A percentile compares a stretch with the other conserved stretches of the same genome.
These are phyloP conservation scores for Verticillium isaacii DNA, from an alignment of 2,329 filamentous ascomycete species.

Conservation along the genomic window DNA sequence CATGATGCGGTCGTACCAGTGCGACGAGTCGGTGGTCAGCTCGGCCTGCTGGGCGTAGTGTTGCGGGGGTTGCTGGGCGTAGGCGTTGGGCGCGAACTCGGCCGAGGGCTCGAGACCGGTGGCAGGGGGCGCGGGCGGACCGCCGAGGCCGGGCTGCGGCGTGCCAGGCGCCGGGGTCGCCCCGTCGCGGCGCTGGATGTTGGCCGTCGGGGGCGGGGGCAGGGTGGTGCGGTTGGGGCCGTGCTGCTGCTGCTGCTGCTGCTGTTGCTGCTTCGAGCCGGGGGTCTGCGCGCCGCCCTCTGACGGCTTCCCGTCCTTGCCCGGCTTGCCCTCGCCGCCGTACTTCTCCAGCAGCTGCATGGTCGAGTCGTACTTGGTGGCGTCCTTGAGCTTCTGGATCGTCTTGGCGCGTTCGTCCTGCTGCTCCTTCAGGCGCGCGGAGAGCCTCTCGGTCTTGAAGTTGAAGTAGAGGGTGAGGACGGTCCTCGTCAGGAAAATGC, in stretches of 20 bases:
- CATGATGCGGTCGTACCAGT: constrained; percentile 93
- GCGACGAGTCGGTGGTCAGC: constrained; percentile 19
- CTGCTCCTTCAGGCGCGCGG: constrained; percentile 65
- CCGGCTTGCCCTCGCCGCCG: constrained; percentile 57
- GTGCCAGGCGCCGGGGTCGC: constrained; percentile 21
- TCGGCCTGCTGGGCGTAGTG: constrained; percentile 5
- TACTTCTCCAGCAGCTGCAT: constrained; percentile 93
- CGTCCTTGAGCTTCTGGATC: constrained; percentile 90
- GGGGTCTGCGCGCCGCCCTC: constrained; percentile 13
- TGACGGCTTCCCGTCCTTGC: constrained; percentile 21
- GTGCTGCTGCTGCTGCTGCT: constrained; percentile 14
- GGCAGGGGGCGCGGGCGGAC: constrained; percentile 14
- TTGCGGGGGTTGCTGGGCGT: constrained; percentile 26
- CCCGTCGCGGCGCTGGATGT: constrained; percentile 42
- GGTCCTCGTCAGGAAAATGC: constrained; percentile 74
- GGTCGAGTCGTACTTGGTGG: constrained; percentile 94
- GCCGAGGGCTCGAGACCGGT: constrained; percentile 38
- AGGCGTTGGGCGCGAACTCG: constrained; percentile 74
- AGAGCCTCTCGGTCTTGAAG: constrained; percentile 69
- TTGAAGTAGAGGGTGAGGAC: constrained; percentile 68
- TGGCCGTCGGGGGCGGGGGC: constrained; percentile 58
- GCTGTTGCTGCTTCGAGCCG: constrained; percentile 22
- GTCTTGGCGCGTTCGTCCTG: constrained; percentile 78
- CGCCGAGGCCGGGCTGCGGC: constrained; percentile 16
- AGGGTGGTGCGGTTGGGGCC: constrained; percentile 31